Conservation (phyloP, 2,329 filamentous ascomycete genomes). For the Coniochaeta hoffmannii region DNA sequence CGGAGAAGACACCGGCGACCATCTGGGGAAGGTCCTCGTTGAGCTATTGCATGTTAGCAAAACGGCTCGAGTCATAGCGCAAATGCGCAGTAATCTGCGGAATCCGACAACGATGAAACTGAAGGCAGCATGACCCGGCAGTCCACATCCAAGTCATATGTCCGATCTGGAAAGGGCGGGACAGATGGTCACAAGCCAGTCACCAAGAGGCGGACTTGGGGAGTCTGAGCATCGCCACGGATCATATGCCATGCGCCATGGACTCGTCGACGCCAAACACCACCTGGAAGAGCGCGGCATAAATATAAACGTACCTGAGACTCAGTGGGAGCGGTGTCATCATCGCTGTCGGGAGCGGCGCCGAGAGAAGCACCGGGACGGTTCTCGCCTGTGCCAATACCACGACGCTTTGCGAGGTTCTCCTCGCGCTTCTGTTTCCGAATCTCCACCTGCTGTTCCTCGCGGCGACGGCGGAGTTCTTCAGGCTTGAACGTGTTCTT, state of each 20-base stretch:
- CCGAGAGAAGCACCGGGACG: slow-evolving; percentile 76
- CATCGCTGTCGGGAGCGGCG: slow-evolving; percentile 90
- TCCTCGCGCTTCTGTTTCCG: slow-evolving; percentile 98
- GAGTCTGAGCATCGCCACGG: background rate
- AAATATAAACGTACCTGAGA: slow-evolving; percentile 64
- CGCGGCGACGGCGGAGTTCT: slow-evolving; percentile 93
- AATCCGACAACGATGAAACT: background rate
- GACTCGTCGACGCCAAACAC: background rate
- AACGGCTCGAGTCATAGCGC: background rate
- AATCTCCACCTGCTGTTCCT: slow-evolving; percentile 99
- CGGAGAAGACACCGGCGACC: slow-evolving; percentile 96
- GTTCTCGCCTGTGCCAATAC: slow-evolving; percentile 76
- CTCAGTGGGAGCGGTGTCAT: slow-evolving; percentile 92
- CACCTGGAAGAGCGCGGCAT: background rate
- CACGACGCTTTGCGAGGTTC: slow-evolving; percentile 96
- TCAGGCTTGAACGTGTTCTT: slow-evolving; percentile 99
- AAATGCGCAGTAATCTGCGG: background rate
- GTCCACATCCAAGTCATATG: too few relatives aligned
- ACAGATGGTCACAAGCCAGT: background rate
- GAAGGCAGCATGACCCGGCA: too few relatives aligned
- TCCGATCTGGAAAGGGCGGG: too few relatives aligned
- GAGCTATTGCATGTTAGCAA: slow-evolving; percentile 51
- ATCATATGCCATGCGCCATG: background rate
- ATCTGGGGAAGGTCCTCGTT: slow-evolving; percentile 98
- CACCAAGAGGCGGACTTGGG: background rate